These are phyloP conservation scores for Boletus patriciae DNA, from an alignment of 768 basidiomycete genomes.

Conservation along the genomic window DNA sequence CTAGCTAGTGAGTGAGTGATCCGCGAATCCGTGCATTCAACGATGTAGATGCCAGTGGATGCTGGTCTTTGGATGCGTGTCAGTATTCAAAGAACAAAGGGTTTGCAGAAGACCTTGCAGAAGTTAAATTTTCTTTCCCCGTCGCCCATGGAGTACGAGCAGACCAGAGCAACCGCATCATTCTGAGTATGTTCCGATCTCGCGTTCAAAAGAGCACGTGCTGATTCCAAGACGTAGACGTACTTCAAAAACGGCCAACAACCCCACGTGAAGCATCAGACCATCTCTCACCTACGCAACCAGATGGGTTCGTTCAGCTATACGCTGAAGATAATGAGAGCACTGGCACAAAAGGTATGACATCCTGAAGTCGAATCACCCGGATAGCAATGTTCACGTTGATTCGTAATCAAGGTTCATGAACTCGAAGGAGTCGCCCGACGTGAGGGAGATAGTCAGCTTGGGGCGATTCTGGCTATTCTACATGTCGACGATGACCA, in stretches of 20 bases:
- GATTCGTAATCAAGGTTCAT: conserved; percentile 34
- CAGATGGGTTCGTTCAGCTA: conserved; percentile 85
- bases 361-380: background rate
- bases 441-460: conserved; percentile 71
- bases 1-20: too few species aligned
- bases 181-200: conserved; percentile 63
- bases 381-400: background rate
- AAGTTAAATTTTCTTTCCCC: conserved; percentile 81
- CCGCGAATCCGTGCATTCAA: too few species aligned
- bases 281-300: conserved; percentile 73
- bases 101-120: conserved; percentile 73
- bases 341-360: conserved; percentile 57
- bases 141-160: conserved; percentile 81
- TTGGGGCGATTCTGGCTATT: conserved; percentile 58
- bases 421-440: conserved; percentile 67
- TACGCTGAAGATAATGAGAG: conserved; percentile 66
- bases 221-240: conserved; percentile 50
- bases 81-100: conserved; percentile 68
- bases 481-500: conserved; percentile 42
- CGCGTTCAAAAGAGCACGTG: background rate
- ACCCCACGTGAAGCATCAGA: conserved; percentile 77
- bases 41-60: too few species aligned
- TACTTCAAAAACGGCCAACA: conserved; percentile 86
- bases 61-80: too few species aligned
- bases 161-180: conserved; percentile 71